These are phyloP conservation scores for Suhomyces vadensis DNA, from an alignment of 805 yeast species.

Conservation along the genomic window DNA sequence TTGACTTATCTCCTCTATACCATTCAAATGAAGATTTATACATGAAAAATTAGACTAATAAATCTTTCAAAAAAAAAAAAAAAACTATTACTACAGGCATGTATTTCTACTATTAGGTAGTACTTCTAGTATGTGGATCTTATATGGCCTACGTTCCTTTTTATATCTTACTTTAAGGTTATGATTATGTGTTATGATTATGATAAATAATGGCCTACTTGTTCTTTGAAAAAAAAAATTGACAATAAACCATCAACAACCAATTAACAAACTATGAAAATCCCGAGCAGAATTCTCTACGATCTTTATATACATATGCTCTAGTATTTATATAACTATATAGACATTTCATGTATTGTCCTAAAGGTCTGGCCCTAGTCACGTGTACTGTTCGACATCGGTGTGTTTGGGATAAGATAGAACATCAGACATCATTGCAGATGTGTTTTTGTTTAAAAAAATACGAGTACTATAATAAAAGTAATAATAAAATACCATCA, in stretches of 20 bases:
- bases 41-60: neutral
- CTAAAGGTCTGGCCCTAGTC: too few relatives aligned
- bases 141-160: constrained; percentile 5
- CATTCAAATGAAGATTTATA: neutral
- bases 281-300: neutral
- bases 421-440: too few relatives aligned
- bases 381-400: too few relatives aligned
- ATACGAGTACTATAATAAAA: too few relatives aligned
- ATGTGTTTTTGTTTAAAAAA: too few relatives aligned
- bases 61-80: neutral
- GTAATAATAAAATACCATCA: too few relatives aligned
- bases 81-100: neutral
- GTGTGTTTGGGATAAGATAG: too few relatives aligned
- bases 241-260: neutral
- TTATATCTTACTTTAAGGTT: constrained; percentile 4
- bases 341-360: neutral
- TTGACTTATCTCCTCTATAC: too few relatives aligned
- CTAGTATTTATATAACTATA: neutral
- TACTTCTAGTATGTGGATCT: too few relatives aligned
- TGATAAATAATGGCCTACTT: constrained; percentile 15
- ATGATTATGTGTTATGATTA: constrained; percentile 30
- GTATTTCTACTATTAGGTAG: too few relatives aligned
- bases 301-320: neutral
- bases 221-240: neutral
- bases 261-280: neutral